Percentiles rank a stretch among this genome's conserved stretches.
Evolutionary conservation across 176 grass and related monocot genomes (phyloP).

Genomic region (Coix lacrymajobi): DNA sequence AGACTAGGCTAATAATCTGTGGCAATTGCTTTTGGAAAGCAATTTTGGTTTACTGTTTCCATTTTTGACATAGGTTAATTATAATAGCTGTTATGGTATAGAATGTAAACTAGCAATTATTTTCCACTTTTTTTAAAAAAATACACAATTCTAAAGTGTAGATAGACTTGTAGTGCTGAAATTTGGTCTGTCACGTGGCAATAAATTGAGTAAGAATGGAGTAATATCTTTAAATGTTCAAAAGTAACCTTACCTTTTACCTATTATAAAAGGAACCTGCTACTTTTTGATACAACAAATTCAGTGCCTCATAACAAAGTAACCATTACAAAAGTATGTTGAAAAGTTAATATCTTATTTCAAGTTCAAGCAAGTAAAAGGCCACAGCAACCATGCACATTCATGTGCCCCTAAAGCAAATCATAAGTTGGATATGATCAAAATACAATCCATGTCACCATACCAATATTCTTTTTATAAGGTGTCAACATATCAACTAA

Average conservation of each 20-base stretch:
- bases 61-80: not conserved
- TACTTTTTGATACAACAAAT: constrained; percentile 2
- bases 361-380: constrained; percentile 7
- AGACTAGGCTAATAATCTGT: not conserved
- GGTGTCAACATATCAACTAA: not conserved
- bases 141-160: not conserved
- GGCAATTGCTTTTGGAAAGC: not conserved
- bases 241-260: not conserved
- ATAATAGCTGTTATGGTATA: not conserved
- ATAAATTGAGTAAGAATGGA: constrained; percentile 13
- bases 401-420: not conserved
- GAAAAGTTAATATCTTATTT: not conserved
- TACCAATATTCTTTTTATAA: not conserved
- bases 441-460: not conserved
- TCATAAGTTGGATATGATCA: not conserved
- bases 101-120: not conserved
- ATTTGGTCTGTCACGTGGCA: not conserved
- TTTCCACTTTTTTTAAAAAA: not conserved
- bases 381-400: not conserved
- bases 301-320: not conserved
- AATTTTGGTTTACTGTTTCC: not conserved
- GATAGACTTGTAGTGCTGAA: not conserved
- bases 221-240: not conserved
- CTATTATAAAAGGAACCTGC: not conserved
- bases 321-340: constrained; percentile 12